phyloP scores from a whole-genome alignment of 2,329 filamentous ascomycete genomes.

The Amphichorda felina region DNA sequence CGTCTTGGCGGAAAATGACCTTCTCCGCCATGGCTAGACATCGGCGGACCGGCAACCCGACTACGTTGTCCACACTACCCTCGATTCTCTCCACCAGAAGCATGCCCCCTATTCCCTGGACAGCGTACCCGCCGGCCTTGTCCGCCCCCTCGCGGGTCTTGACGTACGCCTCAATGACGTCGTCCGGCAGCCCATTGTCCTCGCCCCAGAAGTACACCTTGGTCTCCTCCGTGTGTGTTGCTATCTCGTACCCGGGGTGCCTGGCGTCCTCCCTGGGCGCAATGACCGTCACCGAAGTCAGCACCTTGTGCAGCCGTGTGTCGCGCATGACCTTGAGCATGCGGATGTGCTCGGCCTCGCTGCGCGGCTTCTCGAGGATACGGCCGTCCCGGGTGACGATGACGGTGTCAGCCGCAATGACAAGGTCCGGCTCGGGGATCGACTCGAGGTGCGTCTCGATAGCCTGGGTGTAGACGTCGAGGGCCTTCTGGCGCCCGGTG shows the following conservation, averaged over 20 bases:
- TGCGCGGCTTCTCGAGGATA: slow-evolving; percentile 85
- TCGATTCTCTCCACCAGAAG: slow-evolving; percentile 82
- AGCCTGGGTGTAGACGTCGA: slow-evolving; percentile 51
- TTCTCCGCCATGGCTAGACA: slow-evolving; percentile 77
- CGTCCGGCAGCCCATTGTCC: slow-evolving; percentile 51
- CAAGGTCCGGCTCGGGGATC: slow-evolving; percentile 61
- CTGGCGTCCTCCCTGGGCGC: slow-evolving; percentile 68
- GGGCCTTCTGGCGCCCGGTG: slow-evolving; percentile 75
- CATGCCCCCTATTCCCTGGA: slow-evolving; percentile 81
- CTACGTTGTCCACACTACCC: slow-evolving; percentile 85
- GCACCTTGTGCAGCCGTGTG: slow-evolving; percentile 65
- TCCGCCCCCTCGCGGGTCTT: slow-evolving; percentile 84
- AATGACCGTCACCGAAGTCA: slow-evolving; percentile 77
- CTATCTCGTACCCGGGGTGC: slow-evolving; percentile 76
- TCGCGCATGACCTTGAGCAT: slow-evolving; percentile 81
- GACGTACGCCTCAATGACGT: slow-evolving; percentile 69
- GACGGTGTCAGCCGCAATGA: slow-evolving; percentile 85
- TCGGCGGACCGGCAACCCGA: slow-evolving; percentile 73
- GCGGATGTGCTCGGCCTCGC: slow-evolving; percentile 65
- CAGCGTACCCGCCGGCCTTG: slow-evolving; percentile 91
- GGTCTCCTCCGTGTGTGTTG: slow-evolving; percentile 80
- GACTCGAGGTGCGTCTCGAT: slow-evolving; percentile 30
- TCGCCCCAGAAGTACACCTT: slow-evolving; percentile 72
- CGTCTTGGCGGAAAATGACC: slow-evolving; percentile 65
- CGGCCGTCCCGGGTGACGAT: slow-evolving; percentile 65